Base-by-base conservation (phyloP, 495 filamentous ascomycete species). In the Neurospora sp. region DNA sequence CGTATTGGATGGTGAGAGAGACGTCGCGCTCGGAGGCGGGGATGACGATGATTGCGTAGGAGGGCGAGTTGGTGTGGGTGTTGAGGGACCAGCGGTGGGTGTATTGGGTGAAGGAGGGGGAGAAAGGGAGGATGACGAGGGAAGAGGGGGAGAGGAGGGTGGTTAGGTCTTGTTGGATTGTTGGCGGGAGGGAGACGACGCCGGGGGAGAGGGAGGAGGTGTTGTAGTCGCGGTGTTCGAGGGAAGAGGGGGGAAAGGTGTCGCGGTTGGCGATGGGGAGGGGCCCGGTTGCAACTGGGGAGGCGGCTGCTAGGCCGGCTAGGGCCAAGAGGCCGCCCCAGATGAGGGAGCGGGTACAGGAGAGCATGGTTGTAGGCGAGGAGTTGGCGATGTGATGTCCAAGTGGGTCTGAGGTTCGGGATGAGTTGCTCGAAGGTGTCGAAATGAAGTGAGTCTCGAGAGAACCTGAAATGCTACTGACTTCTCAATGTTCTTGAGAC, bases 1-100 rank as follows among this genome's bases (percentile, higher is more conserved):
- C 84, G 68, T 78, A 86, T 73, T 80, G 77, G 38, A 88, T 82
- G 81, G 82, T 83, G 14, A 78, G 74, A 0, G 78, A 77, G 65
- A 90, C 82, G 75, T 90, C 88, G 14, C 83, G 74, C 70, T 86
- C 86, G 12, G 81, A 84, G n/a, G 79, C 81, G 4, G 83, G 81
- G 16, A 84, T 79, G 6, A 89, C 81, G 20, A 88, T 82, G 22
- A 84, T 70, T 31, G 79, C 81, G 12, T 83, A 76, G 9, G 71
- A 79, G 6, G 87, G 84, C 14, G 75, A 72, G 8, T 77, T 78
- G 53, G 53, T 61, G 10, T 79, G 61, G 10, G 76, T 73, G 37
- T 37, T 42, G 22, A 31, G 16, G 41, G 71, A 72, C 71, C 71
- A 72, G 65, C 71, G 72, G 35, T 73, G 12, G 71, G 14, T 27